Percentiles rank a stretch among this genome's conserved stretches.
These are phyloP conservation scores for Silene conica DNA, from an alignment of 148 eudicot species.

Conservation along the genomic window DNA sequence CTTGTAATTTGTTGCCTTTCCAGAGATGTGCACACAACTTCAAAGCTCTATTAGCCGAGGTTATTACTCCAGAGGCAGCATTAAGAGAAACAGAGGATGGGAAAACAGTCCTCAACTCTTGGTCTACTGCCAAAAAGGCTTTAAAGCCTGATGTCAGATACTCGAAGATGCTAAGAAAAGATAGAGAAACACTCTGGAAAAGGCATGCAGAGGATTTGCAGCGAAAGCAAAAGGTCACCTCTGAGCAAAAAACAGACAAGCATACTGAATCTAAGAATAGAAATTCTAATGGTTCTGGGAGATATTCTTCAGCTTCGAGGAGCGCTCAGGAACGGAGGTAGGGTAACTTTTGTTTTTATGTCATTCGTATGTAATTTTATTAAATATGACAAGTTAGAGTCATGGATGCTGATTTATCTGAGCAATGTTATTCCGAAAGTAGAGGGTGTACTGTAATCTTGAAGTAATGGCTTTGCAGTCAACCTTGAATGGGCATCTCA, in stretches of 20 bases:
- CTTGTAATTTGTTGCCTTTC: slow-evolving; percentile 17
- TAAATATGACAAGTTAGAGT: background rate
- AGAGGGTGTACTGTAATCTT: background rate
- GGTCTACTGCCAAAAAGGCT: slow-evolving; percentile 88
- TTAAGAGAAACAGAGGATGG: slow-evolving; percentile 62
- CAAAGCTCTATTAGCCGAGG: slow-evolving; percentile 58
- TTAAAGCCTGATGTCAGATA: slow-evolving; percentile 69
- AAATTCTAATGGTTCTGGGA: slow-evolving; percentile 43
- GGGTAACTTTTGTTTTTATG: slow-evolving; percentile 9
- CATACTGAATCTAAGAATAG: slow-evolving; percentile 37
- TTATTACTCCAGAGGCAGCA: slow-evolving; percentile 61
- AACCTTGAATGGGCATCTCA: background rate
- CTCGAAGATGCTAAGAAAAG: slow-evolving; percentile 71
- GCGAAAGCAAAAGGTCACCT: slow-evolving; percentile 44
- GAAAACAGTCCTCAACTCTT: slow-evolving; percentile 71
- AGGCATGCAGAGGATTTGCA: slow-evolving; percentile 73
- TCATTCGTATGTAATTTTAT: background rate
- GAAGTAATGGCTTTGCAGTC: background rate
- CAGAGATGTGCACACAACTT: slow-evolving; percentile 67
- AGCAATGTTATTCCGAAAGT: background rate
- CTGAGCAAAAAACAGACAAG: slow-evolving; percentile 48
- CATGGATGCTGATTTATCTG: background rate
- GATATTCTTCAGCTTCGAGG: slow-evolving; percentile 35
- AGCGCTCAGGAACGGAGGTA: slow-evolving; percentile 43
- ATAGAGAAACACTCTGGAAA: slow-evolving; percentile 83